Base-by-base conservation (phyloP, 2,329 filamentous ascomycete genomes). In the Calycina herbarum region DNA sequence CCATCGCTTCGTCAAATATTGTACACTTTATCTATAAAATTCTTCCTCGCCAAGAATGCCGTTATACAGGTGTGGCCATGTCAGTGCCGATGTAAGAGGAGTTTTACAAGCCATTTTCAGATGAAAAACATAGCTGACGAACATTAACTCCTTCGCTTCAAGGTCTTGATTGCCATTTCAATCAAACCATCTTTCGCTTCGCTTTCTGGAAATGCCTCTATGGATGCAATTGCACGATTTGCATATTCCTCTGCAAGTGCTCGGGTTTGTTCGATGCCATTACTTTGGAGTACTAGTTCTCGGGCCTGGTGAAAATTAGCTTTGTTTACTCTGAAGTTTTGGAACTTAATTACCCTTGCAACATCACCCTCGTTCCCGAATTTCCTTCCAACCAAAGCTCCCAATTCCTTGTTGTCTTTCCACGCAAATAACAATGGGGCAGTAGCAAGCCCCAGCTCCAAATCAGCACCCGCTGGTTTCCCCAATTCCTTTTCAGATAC, bases 381-480 rank as follows among this genome's bases (percentile, higher is more conserved):
- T 79, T 96, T 97, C 78, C 95, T 88, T 57, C 95, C 95, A 17
- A 99, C 95, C 70, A 99, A 81, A 62, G 87, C 86, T 4, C 95
- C 95, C 33, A 99, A 81, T 78, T 95, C 93, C 29, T 89, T 86
- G 73, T 91, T 92, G 70, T 90, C 86, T 80, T 94, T 94, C 95
- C 95, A 99, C 0, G 95, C 95, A 81, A 98, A 99, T 54, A 99
- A 81, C 69, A 99, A 80, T 17, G 95, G 95, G 13, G 95, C 95
- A 13, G 95, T 99, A 56, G 95, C 95, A 65, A 99, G 84, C 4
- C 95, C 95, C 35, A 99, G 82, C 79, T 98, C 93, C 68, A 99
- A 79, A 79, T 99, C 95, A 35, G 95, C 95, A 51, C 94, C 95
- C 5, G 94, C 92, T 2, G 95, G 95, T 80, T 99, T 99, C 29